Conservation (phyloP, 495 filamentous ascomycete genomes). For the Hypoxylon fragiforme region DNA sequence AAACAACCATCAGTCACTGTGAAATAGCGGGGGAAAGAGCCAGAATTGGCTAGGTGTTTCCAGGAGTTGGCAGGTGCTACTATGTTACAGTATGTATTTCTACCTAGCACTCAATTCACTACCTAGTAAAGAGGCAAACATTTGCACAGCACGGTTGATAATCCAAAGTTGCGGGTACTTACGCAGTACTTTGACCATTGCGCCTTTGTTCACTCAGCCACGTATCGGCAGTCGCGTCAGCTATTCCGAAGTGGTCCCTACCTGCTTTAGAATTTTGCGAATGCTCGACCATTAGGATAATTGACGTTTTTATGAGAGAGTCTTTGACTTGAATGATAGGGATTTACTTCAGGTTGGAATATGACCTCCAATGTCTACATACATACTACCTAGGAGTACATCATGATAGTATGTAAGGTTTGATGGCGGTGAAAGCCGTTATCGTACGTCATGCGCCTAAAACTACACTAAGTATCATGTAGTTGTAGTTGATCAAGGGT, state of each 20-base stretch:
- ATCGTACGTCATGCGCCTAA: background rate
- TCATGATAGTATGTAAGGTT: no score
- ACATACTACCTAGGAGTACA: no score
- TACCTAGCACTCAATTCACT: slow-evolving; percentile 6
- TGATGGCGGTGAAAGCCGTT: background rate
- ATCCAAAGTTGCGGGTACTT: slow-evolving; percentile 9
- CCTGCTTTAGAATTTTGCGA: no score
- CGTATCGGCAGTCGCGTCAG: slow-evolving; percentile 6
- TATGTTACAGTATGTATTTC: background rate
- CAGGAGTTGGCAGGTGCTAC: background rate
- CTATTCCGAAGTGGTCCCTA: no score
- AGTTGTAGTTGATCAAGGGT: slow-evolving; percentile 21
- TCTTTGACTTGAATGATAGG: no score
- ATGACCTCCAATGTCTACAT: no score
- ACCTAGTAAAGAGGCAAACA: slow-evolving; percentile 18
- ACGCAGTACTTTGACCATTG: no score
- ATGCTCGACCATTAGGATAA: no score
- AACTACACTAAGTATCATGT: no score
- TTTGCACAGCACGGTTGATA: no score
- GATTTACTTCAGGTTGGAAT: no score
- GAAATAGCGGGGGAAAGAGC: slow-evolving; percentile 23
- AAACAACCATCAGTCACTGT: slow-evolving; percentile 8
- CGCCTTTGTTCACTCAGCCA: slow-evolving; percentile 9
- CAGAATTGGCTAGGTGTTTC: slow-evolving; percentile 24
- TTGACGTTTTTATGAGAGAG: no score